Percentiles rank a stretch among this genome's conserved stretches.
These are phyloP conservation scores for Pythium folliculosum DNA, from an alignment of 352 stramenopile genomes.

Conservation along the genomic window DNA sequence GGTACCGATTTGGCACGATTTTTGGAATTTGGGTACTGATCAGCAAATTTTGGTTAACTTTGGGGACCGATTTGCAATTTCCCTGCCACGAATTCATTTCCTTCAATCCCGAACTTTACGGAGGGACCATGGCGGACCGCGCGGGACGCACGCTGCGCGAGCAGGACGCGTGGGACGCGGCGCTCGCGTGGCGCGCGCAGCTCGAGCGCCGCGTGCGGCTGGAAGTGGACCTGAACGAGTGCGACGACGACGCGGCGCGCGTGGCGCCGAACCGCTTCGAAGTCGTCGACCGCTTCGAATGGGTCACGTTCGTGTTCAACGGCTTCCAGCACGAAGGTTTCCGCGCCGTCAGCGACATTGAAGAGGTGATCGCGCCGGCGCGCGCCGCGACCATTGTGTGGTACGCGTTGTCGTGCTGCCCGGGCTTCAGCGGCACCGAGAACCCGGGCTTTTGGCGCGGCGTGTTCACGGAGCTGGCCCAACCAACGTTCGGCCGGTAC, in stretches of 20 bases:
- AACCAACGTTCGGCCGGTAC: not conserved
- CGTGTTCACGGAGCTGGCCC: slow-evolving; percentile 11
- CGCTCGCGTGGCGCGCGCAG: slow-evolving; percentile 10
- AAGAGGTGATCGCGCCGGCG: not conserved
- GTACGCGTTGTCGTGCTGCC: slow-evolving; percentile 17
- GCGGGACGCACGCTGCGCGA: not conserved
- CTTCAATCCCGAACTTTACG: no score
- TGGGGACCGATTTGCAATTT: no score
- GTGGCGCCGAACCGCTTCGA: not conserved
- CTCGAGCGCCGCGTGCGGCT: slow-evolving; percentile 13
- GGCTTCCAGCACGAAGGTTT: not conserved
- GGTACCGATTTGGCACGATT: no score
- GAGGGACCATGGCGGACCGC: not conserved
- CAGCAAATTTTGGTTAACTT: no score
- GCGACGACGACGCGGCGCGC: not conserved
- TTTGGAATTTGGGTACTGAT: no score
- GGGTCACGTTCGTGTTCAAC: slow-evolving; percentile 13
- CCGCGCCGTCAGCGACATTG: slow-evolving; percentile 1
- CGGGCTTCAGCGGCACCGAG: slow-evolving; percentile 11
- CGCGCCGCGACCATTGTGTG: slow-evolving; percentile 13
- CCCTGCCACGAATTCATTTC: no score
- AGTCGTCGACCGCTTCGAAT: slow-evolving; percentile 16
- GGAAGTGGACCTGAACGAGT: slow-evolving; percentile 1
- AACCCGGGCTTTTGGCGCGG: slow-evolving; percentile 20
- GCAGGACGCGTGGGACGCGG: slow-evolving; percentile 6